Conservation (phyloP, 23 red algal species). For the Pyropia haitanensis region DNA sequence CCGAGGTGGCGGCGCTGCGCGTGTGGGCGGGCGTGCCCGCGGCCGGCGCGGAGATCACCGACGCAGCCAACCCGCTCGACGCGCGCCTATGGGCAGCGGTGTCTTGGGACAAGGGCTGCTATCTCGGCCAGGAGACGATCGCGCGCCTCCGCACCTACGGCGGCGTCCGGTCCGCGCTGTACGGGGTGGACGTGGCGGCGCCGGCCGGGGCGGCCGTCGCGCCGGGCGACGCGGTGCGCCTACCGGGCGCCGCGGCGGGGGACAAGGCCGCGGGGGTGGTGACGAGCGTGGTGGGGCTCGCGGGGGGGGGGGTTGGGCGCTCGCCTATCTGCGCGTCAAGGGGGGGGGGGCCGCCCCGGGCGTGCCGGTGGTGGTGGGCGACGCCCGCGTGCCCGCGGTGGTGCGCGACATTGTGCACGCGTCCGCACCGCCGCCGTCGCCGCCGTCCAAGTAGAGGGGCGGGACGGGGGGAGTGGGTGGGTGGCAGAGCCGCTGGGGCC, state of each 20-base stretch:
- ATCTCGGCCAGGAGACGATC: conserved; percentile 60
- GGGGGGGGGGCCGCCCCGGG: not conserved
- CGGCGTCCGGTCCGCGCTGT: conserved; percentile 29
- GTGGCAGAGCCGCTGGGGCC: no score
- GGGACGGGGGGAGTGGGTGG: no score
- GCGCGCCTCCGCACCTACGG: conserved; percentile 25
- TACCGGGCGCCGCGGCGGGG: not conserved
- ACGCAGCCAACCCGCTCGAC: conserved; percentile 23
- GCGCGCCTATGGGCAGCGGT: conserved; percentile 30
- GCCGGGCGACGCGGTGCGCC: not conserved
- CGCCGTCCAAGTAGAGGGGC: no score
- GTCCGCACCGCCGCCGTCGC: no score
- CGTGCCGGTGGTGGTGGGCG: not conserved
- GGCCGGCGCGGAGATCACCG: conserved; percentile 11
- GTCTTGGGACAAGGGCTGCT: conserved; percentile 53
- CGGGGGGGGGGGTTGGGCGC: not conserved
- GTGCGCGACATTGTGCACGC: no score
- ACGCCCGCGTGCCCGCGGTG: not conserved
- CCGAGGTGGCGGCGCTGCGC: conserved; percentile 14
- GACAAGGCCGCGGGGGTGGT: conserved; percentile 4
- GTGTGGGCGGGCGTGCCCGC: conserved; percentile 15
- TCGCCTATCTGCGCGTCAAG: conserved; percentile 3
- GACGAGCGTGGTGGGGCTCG: conserved; percentile 2
- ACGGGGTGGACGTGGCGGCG: conserved; percentile 7
- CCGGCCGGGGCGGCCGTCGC: not conserved